Percentiles rank a stretch among this genome's conserved stretches.
phyloP scores from a whole-genome alignment of 208 protist species.

The Acanthamoeba rhysodes region DNA sequence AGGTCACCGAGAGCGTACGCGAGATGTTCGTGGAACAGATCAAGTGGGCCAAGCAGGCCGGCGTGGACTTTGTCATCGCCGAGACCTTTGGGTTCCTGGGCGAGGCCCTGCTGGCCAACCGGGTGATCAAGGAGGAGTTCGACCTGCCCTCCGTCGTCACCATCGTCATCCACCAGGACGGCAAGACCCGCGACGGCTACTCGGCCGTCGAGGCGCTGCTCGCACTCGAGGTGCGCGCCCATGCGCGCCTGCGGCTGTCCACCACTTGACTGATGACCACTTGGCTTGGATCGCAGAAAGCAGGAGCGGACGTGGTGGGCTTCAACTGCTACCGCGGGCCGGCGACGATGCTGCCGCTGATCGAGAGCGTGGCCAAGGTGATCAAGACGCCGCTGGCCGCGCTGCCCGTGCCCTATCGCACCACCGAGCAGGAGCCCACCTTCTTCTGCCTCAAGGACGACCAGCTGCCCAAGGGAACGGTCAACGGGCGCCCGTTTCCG shows the following conservation, averaged over 20 bases:
- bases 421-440: constrained; percentile 69
- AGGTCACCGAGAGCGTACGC: neutral
- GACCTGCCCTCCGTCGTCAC: constrained; percentile 55
- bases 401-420: constrained; percentile 69
- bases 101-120: constrained; percentile 49
- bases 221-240: neutral
- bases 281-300: neutral
- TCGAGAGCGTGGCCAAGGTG: constrained; percentile 49
- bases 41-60: constrained; percentile 61
- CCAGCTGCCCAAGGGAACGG: constrained; percentile 15
- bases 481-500: constrained; percentile 34
- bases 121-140: constrained; percentile 64
- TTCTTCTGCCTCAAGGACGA: constrained; percentile 67
- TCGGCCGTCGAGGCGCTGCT: neutral
- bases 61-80: constrained; percentile 65
- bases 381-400: constrained; percentile 64
- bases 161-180: constrained; percentile 72
- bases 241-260: neutral
- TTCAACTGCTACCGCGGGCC: constrained; percentile 72
- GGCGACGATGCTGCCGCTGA: constrained; percentile 55
- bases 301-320: constrained; percentile 62
- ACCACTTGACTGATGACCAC: neutral
- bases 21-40: constrained; percentile 67
- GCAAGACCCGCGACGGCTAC: constrained; percentile 33
- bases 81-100: constrained; percentile 74